phyloP scores from a whole-genome alignment of 2,329 filamentous ascomycete genomes.

The Fusarium concolor region DNA sequence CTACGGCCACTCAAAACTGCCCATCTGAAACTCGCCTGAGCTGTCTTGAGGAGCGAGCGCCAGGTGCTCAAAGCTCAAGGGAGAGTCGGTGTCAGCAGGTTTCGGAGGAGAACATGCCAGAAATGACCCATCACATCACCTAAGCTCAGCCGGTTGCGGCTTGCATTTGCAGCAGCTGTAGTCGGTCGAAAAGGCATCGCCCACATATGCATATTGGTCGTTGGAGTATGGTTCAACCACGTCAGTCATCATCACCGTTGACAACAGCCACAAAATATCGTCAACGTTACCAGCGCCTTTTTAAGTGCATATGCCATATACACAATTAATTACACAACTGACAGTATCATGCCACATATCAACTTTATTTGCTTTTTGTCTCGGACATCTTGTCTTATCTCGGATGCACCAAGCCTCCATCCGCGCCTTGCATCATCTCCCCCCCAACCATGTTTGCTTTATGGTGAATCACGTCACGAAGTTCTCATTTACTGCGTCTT shows the following conservation, averaged over 20 bases:
- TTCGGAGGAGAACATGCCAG: slow-evolving; percentile 2
- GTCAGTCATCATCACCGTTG: slow-evolving; percentile 33
- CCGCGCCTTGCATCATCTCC: slow-evolving; percentile 16
- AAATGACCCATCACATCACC: not conserved
- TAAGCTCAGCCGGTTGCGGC: not conserved
- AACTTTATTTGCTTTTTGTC: slow-evolving; percentile 14
- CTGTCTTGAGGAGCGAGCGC: slow-evolving; percentile 15
- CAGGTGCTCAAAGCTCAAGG: slow-evolving; percentile 7
- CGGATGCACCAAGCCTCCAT: slow-evolving; percentile 16
- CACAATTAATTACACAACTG: slow-evolving; percentile 23
- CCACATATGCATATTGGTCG: not conserved
- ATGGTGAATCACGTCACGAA: slow-evolving; percentile 19
- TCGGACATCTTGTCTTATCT: slow-evolving; percentile 17
- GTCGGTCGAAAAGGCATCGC: not conserved
- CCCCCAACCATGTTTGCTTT: slow-evolving; percentile 20
- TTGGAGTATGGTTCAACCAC: slow-evolving; percentile 30
- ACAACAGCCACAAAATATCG: slow-evolving; percentile 24
- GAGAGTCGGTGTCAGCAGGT: not conserved
- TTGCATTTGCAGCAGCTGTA: not conserved
- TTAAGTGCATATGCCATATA: slow-evolving; percentile 3
- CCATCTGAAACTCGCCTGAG: slow-evolving; percentile 34
- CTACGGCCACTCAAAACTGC: slow-evolving; percentile 2
- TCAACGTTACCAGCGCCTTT: slow-evolving; percentile 6
- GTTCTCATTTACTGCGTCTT: not conserved
- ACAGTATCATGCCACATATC: slow-evolving; percentile 10